Conservation (phyloP, 306 rosid species). For the Dryas octopetala region DNA sequence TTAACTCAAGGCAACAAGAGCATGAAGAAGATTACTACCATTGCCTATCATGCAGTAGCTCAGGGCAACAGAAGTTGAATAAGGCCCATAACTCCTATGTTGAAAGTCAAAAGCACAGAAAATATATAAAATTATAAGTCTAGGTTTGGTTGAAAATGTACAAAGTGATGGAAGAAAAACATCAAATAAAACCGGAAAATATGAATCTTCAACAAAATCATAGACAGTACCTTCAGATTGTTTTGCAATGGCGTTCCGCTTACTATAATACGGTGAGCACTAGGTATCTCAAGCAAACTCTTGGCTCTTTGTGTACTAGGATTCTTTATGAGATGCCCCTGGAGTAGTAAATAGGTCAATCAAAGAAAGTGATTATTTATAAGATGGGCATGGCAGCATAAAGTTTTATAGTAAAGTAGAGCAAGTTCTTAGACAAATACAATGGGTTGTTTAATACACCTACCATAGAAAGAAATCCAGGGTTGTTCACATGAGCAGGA, state of each 20-base stretch:
- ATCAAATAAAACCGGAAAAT: not conserved
- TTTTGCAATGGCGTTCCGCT: slow-evolving; percentile 95
- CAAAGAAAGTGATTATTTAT: slow-evolving; percentile 8
- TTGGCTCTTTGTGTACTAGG: slow-evolving; percentile 96
- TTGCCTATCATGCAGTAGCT: slow-evolving; percentile 76
- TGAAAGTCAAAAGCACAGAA: slow-evolving; percentile 17
- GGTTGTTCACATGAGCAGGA: not conserved
- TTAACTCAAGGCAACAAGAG: slow-evolving; percentile 17
- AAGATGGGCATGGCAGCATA: not conserved
- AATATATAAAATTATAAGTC: slow-evolving; percentile 3
- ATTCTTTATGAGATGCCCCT: slow-evolving; percentile 96
- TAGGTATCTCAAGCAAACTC: slow-evolving; percentile 87
- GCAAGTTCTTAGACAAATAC: slow-evolving; percentile 9
- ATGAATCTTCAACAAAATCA: not conserved
- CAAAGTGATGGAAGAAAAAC: slow-evolving; percentile 4
- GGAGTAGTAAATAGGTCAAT: slow-evolving; percentile 25
- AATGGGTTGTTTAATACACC: not conserved
- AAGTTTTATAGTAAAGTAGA: slow-evolving; percentile 6
- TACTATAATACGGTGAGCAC: slow-evolving; percentile 78
- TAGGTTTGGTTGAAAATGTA: slow-evolving; percentile 10
- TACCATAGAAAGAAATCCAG: not conserved
- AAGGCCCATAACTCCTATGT: slow-evolving; percentile 91
- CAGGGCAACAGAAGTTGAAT: slow-evolving; percentile 90
- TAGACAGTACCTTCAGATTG: slow-evolving; percentile 70
- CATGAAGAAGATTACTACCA: slow-evolving; percentile 48